A percentile compares a stretch with the other conserved stretches of the same genome.
Conservation (phyloP, 2,329 filamentous ascomycete species). For the Colletotrichum gloeosporioides region DNA sequence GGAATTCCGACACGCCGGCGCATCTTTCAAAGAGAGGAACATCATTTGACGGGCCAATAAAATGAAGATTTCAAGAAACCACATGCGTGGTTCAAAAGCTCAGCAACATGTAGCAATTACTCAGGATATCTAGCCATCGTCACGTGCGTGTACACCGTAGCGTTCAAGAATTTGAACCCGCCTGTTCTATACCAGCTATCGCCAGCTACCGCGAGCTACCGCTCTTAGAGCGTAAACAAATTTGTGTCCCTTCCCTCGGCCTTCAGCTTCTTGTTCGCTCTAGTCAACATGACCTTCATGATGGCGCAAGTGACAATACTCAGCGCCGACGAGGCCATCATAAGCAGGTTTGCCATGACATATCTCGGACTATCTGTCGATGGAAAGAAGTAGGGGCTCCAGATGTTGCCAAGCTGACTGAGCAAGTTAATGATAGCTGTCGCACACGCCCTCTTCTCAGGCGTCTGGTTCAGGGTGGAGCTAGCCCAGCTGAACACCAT, state of each 20-base stretch:
- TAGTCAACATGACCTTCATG: conserved; percentile 4
- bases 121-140: neutral
- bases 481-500: conserved; percentile 39
- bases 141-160: neutral
- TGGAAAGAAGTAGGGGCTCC: conserved; percentile 43
- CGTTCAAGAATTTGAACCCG: neutral
- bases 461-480: conserved; percentile 35
- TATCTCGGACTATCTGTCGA: conserved; percentile 31
- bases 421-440: conserved; percentile 40
- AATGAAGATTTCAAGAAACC: neutral
- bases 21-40: neutral
- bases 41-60: neutral
- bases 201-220: neutral
- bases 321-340: conserved; percentile 8
- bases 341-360: conserved; percentile 30
- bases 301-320: neutral
- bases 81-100: neutral
- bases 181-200: neutral
- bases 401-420: conserved; percentile 41
- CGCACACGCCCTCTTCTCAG: conserved; percentile 40
- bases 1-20: neutral
- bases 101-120: neutral
- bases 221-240: neutral
- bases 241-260: neutral
- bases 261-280: conserved; percentile 1